A percentile compares a stretch with the other conserved stretches of the same genome.
These are phyloP conservation scores for Trypanosoma caninum DNA, from an alignment of 208 protist species.

Conservation along the genomic window DNA sequence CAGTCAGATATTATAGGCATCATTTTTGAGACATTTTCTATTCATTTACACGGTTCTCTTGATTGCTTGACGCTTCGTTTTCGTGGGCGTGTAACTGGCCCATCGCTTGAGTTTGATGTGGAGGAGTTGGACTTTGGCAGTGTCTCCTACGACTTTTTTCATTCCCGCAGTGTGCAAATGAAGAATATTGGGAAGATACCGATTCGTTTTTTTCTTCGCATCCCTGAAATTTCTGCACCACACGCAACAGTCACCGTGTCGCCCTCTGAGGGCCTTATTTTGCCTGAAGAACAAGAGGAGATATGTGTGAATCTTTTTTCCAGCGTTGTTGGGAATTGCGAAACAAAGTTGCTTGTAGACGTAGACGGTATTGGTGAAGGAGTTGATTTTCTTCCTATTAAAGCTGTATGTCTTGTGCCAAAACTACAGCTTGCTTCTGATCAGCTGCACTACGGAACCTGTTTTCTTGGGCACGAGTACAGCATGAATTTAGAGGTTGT, in stretches of 20 bases:
- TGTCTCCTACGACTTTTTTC: conserved; percentile 91
- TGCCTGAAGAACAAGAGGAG: conserved; percentile 43
- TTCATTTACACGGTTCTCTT: conserved; percentile 80
- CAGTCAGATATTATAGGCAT: conserved; percentile 86
- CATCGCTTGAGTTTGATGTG: conserved; percentile 91
- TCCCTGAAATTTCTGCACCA: conserved; percentile 54
- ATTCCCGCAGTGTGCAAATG: conserved; percentile 67
- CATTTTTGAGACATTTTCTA: conserved; percentile 86
- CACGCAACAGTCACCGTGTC: conserved; percentile 70
- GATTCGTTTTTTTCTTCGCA: conserved; percentile 84
- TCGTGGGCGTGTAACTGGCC: conserved; percentile 89
- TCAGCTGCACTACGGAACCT: conserved; percentile 82
- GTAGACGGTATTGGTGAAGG: conserved; percentile 90
- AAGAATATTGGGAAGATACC: conserved; percentile 94
- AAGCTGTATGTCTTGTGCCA: conserved; percentile 83
- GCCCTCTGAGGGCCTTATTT: conserved; percentile 66
- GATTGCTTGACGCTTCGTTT: conserved; percentile 80
- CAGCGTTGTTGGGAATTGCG: conserved; percentile 70
- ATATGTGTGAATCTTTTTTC: conserved; percentile 84
- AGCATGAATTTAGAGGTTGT: conserved; percentile 79
- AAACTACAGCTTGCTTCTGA: conserved; percentile 57
- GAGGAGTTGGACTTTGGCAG: conserved; percentile 92
- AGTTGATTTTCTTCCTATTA: conserved; percentile 84
- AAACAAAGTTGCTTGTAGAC: conserved; percentile 88
- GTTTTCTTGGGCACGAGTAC: conserved; percentile 91